Conservation (phyloP, 2,329 filamentous ascomycete species). For the Hymenoscyphus repandus region DNA sequence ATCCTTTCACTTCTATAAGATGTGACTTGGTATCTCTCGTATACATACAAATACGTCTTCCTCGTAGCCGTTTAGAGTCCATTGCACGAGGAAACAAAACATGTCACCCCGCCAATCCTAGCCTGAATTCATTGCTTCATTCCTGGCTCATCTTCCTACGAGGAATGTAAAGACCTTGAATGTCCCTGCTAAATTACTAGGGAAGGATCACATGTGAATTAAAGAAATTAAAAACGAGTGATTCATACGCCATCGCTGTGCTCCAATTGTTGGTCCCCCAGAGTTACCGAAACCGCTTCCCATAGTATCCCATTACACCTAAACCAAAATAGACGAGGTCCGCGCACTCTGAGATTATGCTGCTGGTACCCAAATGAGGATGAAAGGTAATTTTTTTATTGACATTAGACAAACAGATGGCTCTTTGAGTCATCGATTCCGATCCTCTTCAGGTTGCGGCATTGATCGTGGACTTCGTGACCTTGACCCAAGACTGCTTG, state of each 20-base stretch:
- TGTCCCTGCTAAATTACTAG: too few relatives aligned
- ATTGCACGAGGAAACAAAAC: not conserved
- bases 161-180: too few relatives aligned
- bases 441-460: constrained; percentile 23
- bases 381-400: not conserved
- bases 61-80: not conserved
- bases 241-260: constrained; percentile 26
- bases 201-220: constrained; percentile 1
- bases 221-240: constrained; percentile 20
- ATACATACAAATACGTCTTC: not conserved
- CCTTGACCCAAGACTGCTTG: constrained; percentile 21
- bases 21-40: not conserved
- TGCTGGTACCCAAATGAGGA: not conserved
- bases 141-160: too few relatives aligned
- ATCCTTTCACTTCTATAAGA: not conserved
- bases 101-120: not conserved
- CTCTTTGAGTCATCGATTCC: constrained; percentile 19
- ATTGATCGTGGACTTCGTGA: constrained; percentile 14
- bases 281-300: not conserved
- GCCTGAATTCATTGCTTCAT: too few relatives aligned
- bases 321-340: constrained; percentile 4
- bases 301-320: not conserved
- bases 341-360: constrained; percentile 15
- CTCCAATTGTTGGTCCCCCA: constrained; percentile 12
- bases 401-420: constrained; percentile 1